Evolutionary conservation across 1,284 basidiomycete genomes (phyloP), one percentile per base, ranked within the genome.

Genomic region (Pyrrhoderma noxium): DNA sequence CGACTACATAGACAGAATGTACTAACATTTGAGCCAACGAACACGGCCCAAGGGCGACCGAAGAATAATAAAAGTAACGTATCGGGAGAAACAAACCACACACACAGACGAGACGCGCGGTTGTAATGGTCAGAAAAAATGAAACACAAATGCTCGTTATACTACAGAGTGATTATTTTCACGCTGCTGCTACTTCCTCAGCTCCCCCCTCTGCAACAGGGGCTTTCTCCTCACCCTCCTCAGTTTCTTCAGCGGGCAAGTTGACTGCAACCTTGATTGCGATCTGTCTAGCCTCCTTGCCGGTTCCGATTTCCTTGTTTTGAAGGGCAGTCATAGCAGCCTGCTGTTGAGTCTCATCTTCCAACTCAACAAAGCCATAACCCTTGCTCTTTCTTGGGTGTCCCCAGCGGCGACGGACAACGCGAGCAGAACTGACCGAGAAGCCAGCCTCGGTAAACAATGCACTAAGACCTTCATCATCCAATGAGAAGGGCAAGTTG

Each of bases 361-460:
- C 89, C 56, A 94, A 87, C 60, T 93, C 91, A 62, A 95, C 92
- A 64, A 95, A 95, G 53, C 90, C 93, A 66, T 93, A 96, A 55
- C 93, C 93, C 71, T 93, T 94, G 75, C 85, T 89, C 71, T 78
- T 85, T 65, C 84, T 79, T 58, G 84, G 82, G 49, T 80, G 77
- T 11, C 88, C 87, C 75, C 80, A 90, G 64, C 86, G 83, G 62
- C 84, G 77, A 63, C 82, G 82, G 60, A 94, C 89, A 58, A 96
- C 86, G 60, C 89, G 89, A 52, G 92, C 92, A 58, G 85, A 85
- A 64, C 77, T 75, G 58, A 93, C 88, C 41, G 71, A 72, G 70
- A 94, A 83, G 57, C 79, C 86, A 35, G 82, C 87, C 53, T 91
- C 84, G 52, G 81, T 85, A 75, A 96, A 95, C 60, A 94, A 75